These are phyloP conservation scores for Xylariales sp. DNA, from an alignment of 2,329 filamentous ascomycete genomes.

Conservation along the genomic window DNA sequence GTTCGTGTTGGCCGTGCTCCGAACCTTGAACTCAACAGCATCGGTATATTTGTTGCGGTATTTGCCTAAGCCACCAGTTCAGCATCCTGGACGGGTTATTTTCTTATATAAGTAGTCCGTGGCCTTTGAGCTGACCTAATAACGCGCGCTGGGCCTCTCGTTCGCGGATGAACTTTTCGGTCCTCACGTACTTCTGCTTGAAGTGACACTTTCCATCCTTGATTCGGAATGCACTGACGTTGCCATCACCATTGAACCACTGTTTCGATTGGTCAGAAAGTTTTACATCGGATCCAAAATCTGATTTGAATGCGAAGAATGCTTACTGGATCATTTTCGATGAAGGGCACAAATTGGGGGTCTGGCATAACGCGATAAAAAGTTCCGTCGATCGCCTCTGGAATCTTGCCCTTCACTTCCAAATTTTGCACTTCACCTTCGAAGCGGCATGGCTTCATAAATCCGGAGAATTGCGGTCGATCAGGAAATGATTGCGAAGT, in stretches of 20 bases:
- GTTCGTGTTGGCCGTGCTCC: slow-evolving; percentile 45
- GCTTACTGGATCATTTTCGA: slow-evolving; percentile 21
- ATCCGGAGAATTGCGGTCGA: slow-evolving; percentile 3
- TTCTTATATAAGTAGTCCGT: no score
- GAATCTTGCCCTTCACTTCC: slow-evolving; percentile 21
- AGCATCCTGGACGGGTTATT: no score
- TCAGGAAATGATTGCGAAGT: slow-evolving; percentile 2
- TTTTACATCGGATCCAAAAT: background rate
- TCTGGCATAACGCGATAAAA: slow-evolving; percentile 34
- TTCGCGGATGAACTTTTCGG: slow-evolving; percentile 34
- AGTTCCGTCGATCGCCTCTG: slow-evolving; percentile 22
- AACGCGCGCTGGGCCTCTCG: slow-evolving; percentile 28
- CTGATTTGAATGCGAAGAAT: background rate
- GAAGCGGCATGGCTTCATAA: slow-evolving; percentile 26
- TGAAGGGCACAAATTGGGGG: slow-evolving; percentile 24
- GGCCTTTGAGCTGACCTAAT: no score
- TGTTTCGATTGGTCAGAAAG: background rate
- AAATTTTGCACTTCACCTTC: slow-evolving; percentile 29
- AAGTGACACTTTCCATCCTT: slow-evolving; percentile 23
- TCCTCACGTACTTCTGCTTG: slow-evolving; percentile 31
- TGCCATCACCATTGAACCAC: slow-evolving; percentile 33
- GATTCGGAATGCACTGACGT: slow-evolving; percentile 28
- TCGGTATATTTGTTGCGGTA: slow-evolving; percentile 36
- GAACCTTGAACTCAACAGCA: slow-evolving; percentile 25
- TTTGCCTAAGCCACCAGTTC: no score